Base-by-base conservation (phyloP, 106 monocot species). In the Dactylorhiza incarnata region DNA sequence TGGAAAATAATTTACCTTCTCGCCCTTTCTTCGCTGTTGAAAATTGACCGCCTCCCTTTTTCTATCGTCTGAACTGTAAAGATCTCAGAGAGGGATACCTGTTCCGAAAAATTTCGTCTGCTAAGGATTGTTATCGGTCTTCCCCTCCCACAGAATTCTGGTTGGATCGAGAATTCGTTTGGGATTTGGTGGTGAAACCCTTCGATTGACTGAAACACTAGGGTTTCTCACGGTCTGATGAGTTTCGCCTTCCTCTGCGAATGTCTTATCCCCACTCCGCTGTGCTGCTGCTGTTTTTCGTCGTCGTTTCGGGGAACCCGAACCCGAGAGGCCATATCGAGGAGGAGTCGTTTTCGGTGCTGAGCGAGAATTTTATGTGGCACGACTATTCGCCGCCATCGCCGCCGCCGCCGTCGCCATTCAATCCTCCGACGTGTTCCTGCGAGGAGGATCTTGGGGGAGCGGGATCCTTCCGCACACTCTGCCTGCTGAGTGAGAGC, bases 371-470 rank as follows among this genome's bases (percentile, higher is more conserved):
- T 72, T 49, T 44, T 3, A 15, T 78, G 45, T 85, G 85, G 85
- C 88, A 91, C 77, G 92, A 95, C 71, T 86, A 88, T 81, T 88
- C 90, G 0, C 87, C 89, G 26, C 80, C 80, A 6, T 80, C 91
- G 48, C 88, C 91, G 49, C 84, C 91, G 46, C 85, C 90, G 12
- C 86, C 95, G 37, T 22, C 79, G 53, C 77, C 85, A 0, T 88
- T 92, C 46, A 67, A 56, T 13, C 81, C 84, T 15, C 92, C 93
- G 14, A 74, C 86, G n/a, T 74, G 75, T 20, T 88, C 90, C 22
- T 95, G 95, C 87, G 87, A 90, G 78, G 82, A 26, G 37, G 95
- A 90, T 71, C 79, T 95, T 49, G 84, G 83, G 48, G 95, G 95
- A 75, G 17, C 73, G 45, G 95, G 95, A 24, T 87, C 90, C 24